phyloP scores from a whole-genome alignment of 75 land plant species.

The Pinus taeda region DNA sequence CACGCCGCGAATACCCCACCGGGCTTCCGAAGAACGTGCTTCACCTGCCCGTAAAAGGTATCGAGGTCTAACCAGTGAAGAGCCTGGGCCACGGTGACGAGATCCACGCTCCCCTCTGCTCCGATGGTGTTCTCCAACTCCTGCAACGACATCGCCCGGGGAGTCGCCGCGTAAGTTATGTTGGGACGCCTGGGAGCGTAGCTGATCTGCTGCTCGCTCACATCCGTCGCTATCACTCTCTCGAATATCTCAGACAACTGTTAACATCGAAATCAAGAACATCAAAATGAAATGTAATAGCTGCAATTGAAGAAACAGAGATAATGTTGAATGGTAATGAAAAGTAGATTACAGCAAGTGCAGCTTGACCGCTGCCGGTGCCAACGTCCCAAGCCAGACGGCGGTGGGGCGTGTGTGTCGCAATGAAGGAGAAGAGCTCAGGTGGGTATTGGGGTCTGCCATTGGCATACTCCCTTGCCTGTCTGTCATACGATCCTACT shows the following conservation, averaged over 20 bases:
- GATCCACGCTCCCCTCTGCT: conserved; percentile 38
- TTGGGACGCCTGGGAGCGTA: conserved; percentile 52
- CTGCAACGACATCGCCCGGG: conserved; percentile 24
- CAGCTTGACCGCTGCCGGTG: conserved; percentile 88
- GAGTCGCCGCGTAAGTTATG: conserved; percentile 42
- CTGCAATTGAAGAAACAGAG: background rate
- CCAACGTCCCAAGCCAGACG: conserved; percentile 80
- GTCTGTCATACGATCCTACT: conserved; percentile 32
- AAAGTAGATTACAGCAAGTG: conserved; percentile 36
- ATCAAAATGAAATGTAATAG: too few species aligned
- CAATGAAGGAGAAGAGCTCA: conserved; percentile 64
- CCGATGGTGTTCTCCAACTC: conserved; percentile 33
- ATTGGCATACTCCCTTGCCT: conserved; percentile 53
- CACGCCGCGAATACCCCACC: conserved; percentile 78
- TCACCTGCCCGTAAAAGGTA: conserved; percentile 50
- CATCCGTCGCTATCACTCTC: conserved; percentile 74
- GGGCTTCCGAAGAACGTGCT: conserved; percentile 45
- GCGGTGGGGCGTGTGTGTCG: conserved; percentile 54
- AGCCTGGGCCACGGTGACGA: conserved; percentile 65
- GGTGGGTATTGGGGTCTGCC: conserved; percentile 59
- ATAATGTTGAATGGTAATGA: background rate
- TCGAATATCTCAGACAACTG: conserved; percentile 57
- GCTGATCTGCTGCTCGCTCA: conserved; percentile 54
- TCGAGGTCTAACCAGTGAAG: conserved; percentile 83
- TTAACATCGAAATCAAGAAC: too few species aligned